Evolutionary conservation across 2,329 filamentous ascomycete genomes (phyloP), one percentile per base, ranked within the genome.

Genomic region (Blastomyces silverae): DNA sequence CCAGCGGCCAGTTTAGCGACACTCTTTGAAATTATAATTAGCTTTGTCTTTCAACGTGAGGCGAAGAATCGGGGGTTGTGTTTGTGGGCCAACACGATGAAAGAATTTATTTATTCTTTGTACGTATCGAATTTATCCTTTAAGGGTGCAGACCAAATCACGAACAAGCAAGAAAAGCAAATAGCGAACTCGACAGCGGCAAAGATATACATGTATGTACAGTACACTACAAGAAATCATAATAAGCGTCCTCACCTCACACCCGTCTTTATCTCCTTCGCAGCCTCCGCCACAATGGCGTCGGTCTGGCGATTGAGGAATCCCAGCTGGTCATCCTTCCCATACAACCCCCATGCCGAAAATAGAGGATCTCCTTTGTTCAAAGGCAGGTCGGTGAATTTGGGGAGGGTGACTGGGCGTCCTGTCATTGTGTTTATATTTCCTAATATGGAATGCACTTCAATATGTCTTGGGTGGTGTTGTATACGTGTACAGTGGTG

Each of bases 231-330:
- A 13, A 4, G 22, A 52, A 52, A 15, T 17, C 25, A 25, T 17
- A n/a, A 46, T 22, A 59, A 1, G 11, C 64, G 31, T 39, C 62
- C 65, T 59, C 67, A 71, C 64, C 82, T 77, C 63, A 75, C 78
- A 50, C 86, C 85, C 7, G 82, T 84, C 66, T 78, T 76, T 67
- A 88, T 85, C 72, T 83, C 80, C 39, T 77, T 77, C 65, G 83
- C 81, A 1, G 83, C 81, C 46, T 79, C 76, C 13, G 79, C 78
- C 25, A 86, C 83, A 22, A 82, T 74, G 64, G 81, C 77, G 62
- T 84, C 78, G 0, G 83, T 87, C 17, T 88, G 78, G 37, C 85
- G 80, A 71, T 88, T 88, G 25, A 88, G 73, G 31, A 83, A 84
- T 11, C 85, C 86, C 1, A 88, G 77, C 73, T 86, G 77, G 71